Evolutionary conservation across 441 rosid species (phyloP), one percentile per base, ranked within the genome.

Genomic region (Geranium incanum): DNA sequence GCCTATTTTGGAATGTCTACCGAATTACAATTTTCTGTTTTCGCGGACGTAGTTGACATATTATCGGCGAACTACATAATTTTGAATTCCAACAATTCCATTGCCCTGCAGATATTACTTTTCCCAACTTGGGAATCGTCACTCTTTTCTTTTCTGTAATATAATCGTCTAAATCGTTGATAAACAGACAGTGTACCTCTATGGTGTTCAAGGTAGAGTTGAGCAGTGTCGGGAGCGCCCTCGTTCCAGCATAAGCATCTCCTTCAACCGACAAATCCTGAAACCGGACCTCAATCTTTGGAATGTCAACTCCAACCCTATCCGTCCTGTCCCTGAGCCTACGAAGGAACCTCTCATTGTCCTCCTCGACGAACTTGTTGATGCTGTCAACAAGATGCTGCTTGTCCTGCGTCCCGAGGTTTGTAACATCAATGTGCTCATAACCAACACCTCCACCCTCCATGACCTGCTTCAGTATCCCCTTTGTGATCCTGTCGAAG

Each of bases 151-250:
- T 28, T 28, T 28, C 3, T 28, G 1, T 28, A 28, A 28, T 28
- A 28, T 28, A 28, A 28, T 28, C 33, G 3, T 28, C 1, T 28
- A 28, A 28, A 28, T 28, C 3, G 33, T 28, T 28, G 33, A 28
- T 28, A 28, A 2, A 28, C 1, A 28, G 33, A 28, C 33, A 28
- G 2, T 28, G 3, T 57, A 92, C 97, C 96, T 92, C 95, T 0
- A 87, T 23, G 3, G 85, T 70, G 70, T 92, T 92, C 52, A 92
- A 66, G 72, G 89, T 72, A 70, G 76, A 84, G 74, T 90, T 92
- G 62, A 80, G 69, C 81, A 92, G 79, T 69, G 95, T 87, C 5
- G 96, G 96, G 74, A 88, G 86, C 0, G 97, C 96, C 81, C 97
- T 88, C 75, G 86, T 87, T 60, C 96, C 97, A 62, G 86, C 75